Evolutionary conservation across 1,139 yeast genomes (phyloP).

Genomic region (Geotrichum histeridarum): DNA sequence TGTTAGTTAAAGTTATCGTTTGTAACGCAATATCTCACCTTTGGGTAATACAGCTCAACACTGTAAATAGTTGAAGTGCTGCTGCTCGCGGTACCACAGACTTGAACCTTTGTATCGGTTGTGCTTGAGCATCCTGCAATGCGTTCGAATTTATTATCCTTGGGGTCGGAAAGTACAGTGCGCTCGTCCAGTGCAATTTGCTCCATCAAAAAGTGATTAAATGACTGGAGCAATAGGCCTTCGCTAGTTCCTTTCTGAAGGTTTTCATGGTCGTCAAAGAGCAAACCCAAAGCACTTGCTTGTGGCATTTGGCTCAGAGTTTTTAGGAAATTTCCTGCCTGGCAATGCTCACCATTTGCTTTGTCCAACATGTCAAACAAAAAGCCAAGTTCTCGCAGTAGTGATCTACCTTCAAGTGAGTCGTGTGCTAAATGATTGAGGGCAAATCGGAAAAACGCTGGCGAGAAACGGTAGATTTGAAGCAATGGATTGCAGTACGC

Average conservation of each 20-base stretch:
- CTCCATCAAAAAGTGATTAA: conserved; percentile 56
- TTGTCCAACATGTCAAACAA: conserved; percentile 86
- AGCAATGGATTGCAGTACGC: conserved; percentile 74
- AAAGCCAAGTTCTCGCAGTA: conserved; percentile 79
- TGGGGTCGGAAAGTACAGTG: neutral
- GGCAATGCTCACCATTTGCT: conserved; percentile 66
- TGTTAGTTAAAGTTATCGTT: neutral
- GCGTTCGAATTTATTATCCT: conserved; percentile 10
- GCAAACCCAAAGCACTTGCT: conserved; percentile 45
- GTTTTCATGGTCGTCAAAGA: conserved; percentile 43
- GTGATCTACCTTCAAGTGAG: conserved; percentile 39
- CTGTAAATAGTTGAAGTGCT: conserved; percentile 10
- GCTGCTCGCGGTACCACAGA: conserved; percentile 13
- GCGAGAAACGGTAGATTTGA: conserved; percentile 76
- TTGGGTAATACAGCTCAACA: conserved; percentile 15
- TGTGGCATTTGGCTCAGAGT: conserved; percentile 42
- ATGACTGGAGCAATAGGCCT: conserved; percentile 47
- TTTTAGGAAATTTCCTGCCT: conserved; percentile 65
- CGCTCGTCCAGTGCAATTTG: conserved; percentile 46
- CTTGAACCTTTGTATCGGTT: conserved; percentile 5
- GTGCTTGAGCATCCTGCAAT: conserved; percentile 17
- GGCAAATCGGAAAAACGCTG: conserved; percentile 63
- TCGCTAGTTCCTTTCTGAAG: conserved; percentile 17
- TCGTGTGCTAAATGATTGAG: conserved; percentile 47
- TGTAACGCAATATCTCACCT: neutral